These are phyloP conservation scores for Rasamsonia emersonii DNA, from an alignment of 2,329 filamentous ascomycete genomes.

Conservation along the genomic window DNA sequence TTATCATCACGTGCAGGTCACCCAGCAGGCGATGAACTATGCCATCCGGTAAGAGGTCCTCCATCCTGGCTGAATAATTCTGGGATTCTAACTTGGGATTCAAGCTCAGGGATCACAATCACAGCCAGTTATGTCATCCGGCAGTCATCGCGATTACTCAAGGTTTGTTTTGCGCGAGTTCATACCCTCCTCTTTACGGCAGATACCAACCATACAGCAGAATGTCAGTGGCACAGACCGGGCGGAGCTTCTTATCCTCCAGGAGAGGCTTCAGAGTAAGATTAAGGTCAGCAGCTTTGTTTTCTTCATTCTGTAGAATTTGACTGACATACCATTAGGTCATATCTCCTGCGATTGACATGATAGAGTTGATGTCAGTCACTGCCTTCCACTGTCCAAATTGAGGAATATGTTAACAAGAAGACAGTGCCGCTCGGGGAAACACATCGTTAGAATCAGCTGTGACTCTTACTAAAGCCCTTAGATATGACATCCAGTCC, in stretches of 20 bases:
- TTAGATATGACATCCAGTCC: conserved; percentile 73
- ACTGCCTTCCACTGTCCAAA: background rate
- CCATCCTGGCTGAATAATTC: background rate
- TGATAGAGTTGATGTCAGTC: conserved; percentile 82
- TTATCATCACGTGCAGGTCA: conserved; percentile 40
- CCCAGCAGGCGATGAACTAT: conserved; percentile 81
- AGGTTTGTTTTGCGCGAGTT: no score
- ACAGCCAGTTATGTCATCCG: conserved; percentile 79
- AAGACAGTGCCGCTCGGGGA: conserved; percentile 55
- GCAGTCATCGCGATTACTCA: conserved; percentile 70
- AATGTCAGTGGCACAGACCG: conserved; percentile 63
- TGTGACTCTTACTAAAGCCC: conserved; percentile 68
- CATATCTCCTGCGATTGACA: conserved; percentile 80
- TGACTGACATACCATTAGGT: conserved; percentile 45
- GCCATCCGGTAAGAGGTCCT: conserved; percentile 54
- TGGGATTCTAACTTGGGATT: no score
- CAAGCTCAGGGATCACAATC: conserved; percentile 69
- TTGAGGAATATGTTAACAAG: no score
- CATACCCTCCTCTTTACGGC: no score
- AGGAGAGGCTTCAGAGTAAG: conserved; percentile 70
- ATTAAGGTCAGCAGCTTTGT: conserved; percentile 54
- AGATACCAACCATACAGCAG: conserved; percentile 26
- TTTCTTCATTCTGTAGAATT: background rate
- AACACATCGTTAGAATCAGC: conserved; percentile 79
- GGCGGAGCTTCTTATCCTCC: conserved; percentile 63